These are phyloP conservation scores for Auricularia sp. DNA, from an alignment of 768 basidiomycete genomes.

Conservation along the genomic window DNA sequence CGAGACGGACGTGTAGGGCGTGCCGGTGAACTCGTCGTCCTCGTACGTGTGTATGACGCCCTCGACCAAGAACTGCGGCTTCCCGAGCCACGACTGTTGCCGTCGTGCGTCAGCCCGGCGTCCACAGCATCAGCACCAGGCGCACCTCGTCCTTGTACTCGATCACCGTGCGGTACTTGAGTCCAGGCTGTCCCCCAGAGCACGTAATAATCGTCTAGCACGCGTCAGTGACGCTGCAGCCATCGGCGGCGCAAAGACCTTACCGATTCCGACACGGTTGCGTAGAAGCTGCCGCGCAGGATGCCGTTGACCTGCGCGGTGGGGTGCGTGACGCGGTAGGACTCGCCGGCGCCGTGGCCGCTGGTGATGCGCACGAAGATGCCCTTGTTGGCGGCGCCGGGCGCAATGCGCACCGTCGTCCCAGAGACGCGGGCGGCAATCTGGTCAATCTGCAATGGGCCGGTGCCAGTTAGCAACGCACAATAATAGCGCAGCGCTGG, in stretches of 20 bases:
- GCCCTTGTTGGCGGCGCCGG: conserved; percentile 82
- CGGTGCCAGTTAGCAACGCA: neutral
- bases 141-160: conserved; percentile 95
- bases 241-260: conserved; percentile 6
- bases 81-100: conserved; percentile 77
- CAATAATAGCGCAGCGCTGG: neutral
- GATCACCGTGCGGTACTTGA: conserved; percentile 66
- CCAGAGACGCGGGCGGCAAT: conserved; percentile 88
- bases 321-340: conserved; percentile 85
- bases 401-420: conserved; percentile 69
- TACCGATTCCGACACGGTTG: conserved; percentile 66
- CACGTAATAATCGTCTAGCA: conserved; percentile 63
- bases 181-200: conserved; percentile 47
- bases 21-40: conserved; percentile 34
- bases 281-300: conserved; percentile 82
- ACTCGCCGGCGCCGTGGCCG: conserved; percentile 65
- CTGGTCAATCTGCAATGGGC: conserved; percentile 54
- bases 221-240: neutral
- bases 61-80: conserved; percentile 73
- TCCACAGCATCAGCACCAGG: neutral
- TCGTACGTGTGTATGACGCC: conserved; percentile 82
- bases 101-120: neutral
- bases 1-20: neutral
- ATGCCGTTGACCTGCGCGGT: conserved; percentile 86
- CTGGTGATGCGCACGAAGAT: conserved; percentile 73